Base-by-base conservation (phyloP, 2,329 filamentous ascomycete species). In the Apiospora aurea region DNA sequence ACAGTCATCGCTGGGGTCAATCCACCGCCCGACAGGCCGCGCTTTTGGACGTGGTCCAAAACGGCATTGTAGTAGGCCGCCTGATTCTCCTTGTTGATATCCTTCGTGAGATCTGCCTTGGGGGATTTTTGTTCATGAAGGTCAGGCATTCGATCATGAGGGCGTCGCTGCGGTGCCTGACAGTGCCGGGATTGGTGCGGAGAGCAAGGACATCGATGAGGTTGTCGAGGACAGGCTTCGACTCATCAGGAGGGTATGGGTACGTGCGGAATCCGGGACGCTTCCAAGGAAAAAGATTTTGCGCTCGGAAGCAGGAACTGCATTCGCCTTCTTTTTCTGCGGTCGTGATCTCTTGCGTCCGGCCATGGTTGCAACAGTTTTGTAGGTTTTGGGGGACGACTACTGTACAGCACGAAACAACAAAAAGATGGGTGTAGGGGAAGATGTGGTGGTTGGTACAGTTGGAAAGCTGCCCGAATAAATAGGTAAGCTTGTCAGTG, bases 141-240 rank as follows among this genome's bases (percentile, higher is more conserved):
- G 2, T 8, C 51, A 57, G 7, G 51, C 51, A 53, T 13, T 8
- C 26, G 3, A 34, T 10, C 14, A 57, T 5, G 4, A 57, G 26
- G 4, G 14, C 14, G 6, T 57, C 51, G 4, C 21, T 18, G 0
- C 51, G 51, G 26, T 13, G 16, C 1, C 8, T 49, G 18, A 3
- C 8, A n/a, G 18, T 18, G 2, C 0, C 0, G 26, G 16, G 0
- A 8, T 34, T 26, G 14, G 1, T 14, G 1, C 51, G 51, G 5
- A 34, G 16, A 1, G 5, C 51, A 4, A 57, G 51, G 2, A 26
- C 14, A 7, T 29, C 26, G 14, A 57, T 8, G 26, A 10, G 1
- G 26, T 57, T 57, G 14, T 57, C 26, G 26, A 57, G 24, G 26
- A 34, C 11, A 11, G 26, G 14, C 26, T 34, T n/a, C n/a, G n/a